Evolutionary conservation across 495 filamentous ascomycete genomes (phyloP).

Genomic region (Xylaria sp.): DNA sequence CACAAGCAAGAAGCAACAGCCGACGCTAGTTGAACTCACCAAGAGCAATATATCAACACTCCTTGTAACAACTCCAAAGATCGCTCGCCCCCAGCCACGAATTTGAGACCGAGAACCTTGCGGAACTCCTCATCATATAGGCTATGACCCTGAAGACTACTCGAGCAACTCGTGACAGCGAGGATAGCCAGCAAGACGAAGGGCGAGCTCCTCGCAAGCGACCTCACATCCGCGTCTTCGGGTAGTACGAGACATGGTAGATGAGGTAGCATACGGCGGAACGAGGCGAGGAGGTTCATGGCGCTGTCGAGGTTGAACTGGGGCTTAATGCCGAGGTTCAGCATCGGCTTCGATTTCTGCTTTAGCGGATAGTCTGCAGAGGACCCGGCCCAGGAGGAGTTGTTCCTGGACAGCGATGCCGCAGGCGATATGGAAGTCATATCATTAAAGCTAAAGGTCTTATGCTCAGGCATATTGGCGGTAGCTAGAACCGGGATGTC

Average conservation of each 20-base stretch:
- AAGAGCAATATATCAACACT: slow-evolving; percentile 53
- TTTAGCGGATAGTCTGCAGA: background rate
- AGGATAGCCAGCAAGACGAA: slow-evolving; percentile 55
- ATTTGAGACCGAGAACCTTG: slow-evolving; percentile 56
- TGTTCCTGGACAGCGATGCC: slow-evolving; percentile 33
- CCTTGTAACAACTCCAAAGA: slow-evolving; percentile 54
- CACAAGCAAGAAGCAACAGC: background rate
- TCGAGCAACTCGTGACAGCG: slow-evolving; percentile 52
- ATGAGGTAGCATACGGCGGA: slow-evolving; percentile 47
- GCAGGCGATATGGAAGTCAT: slow-evolving; percentile 44
- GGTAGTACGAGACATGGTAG: slow-evolving; percentile 49
- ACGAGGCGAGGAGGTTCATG: slow-evolving; percentile 44
- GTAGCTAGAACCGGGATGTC: background rate
- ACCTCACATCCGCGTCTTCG: slow-evolving; percentile 44
- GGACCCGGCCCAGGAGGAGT: slow-evolving; percentile 19
- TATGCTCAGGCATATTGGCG: background rate
- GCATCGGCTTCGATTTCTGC: slow-evolving; percentile 29
- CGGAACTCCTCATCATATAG: slow-evolving; percentile 59
- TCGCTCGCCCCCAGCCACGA: slow-evolving; percentile 55
- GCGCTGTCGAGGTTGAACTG: slow-evolving; percentile 59
- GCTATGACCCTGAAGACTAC: slow-evolving; percentile 52
- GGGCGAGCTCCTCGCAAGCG: slow-evolving; percentile 45
- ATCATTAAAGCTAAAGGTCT: slow-evolving; percentile 36
- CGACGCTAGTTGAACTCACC: slow-evolving; percentile 41
- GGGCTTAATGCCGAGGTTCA: slow-evolving; percentile 47